phyloP scores from a whole-genome alignment of 805 yeast genomes.

The Saccharomyces cerevisiae region DNA sequence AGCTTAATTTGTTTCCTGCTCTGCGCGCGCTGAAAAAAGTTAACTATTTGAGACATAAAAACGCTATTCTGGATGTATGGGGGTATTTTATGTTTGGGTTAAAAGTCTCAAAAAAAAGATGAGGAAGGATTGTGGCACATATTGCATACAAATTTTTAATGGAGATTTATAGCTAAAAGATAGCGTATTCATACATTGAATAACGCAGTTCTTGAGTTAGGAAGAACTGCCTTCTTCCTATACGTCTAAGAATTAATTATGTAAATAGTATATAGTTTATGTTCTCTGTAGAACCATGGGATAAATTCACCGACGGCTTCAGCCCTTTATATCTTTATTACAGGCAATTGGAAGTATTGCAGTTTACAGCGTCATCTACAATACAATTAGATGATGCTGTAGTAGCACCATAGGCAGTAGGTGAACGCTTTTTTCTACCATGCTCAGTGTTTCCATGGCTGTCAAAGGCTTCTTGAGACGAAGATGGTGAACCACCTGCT shows the following conservation, averaged over 20 bases:
- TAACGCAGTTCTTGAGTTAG: background rate
- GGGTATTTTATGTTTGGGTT: background rate
- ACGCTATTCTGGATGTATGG: background rate
- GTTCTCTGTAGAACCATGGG: background rate
- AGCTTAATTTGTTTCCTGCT: background rate
- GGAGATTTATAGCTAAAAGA: background rate
- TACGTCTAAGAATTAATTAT: background rate
- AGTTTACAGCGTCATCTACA: conserved; percentile 44
- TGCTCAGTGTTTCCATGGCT: background rate
- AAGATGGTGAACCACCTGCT: conserved; percentile 8
- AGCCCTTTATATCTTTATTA: background rate
- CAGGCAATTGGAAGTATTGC: conserved; percentile 41
- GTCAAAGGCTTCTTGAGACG: background rate
- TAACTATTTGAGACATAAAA: too few species aligned
- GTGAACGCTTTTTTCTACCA: conserved; percentile 5
- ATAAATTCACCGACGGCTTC: background rate
- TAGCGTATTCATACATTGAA: background rate
- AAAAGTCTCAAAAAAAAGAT: background rate
- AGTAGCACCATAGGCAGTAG: conserved; percentile 31
- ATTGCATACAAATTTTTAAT: too few species aligned
- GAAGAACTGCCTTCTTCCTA: background rate
- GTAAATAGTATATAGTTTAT: background rate
- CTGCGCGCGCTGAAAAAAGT: too few species aligned
- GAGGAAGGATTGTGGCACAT: too few species aligned
- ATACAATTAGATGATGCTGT: conserved; percentile 35